These are phyloP conservation scores for Coniella vitis DNA, from an alignment of 2,329 filamentous ascomycete species.

Conservation along the genomic window DNA sequence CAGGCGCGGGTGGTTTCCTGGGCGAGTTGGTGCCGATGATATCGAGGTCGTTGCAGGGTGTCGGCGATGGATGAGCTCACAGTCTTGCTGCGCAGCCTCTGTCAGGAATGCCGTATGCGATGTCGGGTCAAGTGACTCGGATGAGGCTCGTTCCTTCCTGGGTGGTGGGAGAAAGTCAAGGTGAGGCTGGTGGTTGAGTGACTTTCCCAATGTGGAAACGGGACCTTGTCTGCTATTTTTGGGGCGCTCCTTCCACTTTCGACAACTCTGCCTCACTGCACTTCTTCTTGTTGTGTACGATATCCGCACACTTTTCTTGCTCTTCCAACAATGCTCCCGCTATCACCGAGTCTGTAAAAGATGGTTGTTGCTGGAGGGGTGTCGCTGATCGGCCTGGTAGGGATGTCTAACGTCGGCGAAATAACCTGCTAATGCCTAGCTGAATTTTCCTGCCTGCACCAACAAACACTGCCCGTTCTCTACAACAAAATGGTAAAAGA, in stretches of 20 bases:
- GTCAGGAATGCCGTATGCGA: slow-evolving; percentile 4
- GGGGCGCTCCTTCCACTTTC: not conserved
- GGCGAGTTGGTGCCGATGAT: no score
- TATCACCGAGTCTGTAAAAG: not conserved
- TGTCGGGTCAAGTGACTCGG: not conserved
- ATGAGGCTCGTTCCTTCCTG: slow-evolving; percentile 9
- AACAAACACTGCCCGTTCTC: not conserved
- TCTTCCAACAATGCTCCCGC: not conserved
- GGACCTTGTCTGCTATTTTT: not conserved
- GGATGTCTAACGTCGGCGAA: not conserved
- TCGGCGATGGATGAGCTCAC: not conserved
- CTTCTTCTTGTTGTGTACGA: no score
- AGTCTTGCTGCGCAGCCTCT: not conserved
- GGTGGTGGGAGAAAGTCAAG: not conserved
- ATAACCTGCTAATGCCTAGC: not conserved
- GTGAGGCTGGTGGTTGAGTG: slow-evolving; percentile 4
- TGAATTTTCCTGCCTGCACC: not conserved
- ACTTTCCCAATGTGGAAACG: slow-evolving; percentile 7
- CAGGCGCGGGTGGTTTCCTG: no score
- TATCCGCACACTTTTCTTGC: not conserved
- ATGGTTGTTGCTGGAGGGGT: no score
- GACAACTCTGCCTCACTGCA: no score
- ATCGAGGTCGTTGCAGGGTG: not conserved
- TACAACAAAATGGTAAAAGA: slow-evolving; percentile 2
- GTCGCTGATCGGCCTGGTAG: no score